Evolutionary conservation across 2,329 filamentous ascomycete genomes (phyloP), one percentile per base, ranked within the genome.

Genomic region (Hymenoscyphus albidus): DNA sequence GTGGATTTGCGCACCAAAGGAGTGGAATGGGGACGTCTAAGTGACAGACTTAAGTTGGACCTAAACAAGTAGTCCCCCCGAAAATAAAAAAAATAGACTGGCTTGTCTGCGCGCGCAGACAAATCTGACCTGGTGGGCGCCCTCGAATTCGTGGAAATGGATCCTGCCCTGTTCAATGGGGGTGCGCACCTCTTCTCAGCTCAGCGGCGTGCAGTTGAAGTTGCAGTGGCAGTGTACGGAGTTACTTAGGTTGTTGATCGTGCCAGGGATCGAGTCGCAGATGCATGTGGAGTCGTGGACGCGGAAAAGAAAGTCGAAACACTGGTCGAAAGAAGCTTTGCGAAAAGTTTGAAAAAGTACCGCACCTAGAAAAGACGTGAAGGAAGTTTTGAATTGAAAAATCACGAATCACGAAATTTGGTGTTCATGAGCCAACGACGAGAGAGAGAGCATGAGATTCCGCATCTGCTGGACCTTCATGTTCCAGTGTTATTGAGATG

Each of bases 331-430:
- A 51, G 40, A 27, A 39, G 35, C 32, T 40, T 56, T 48, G 13
- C 32, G 58, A 5, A 27, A 62, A 6, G 10, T 22, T 14, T 35
- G 51, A 61, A 66, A 57, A 62, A 27, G 61, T 66, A 27, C 27
- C 62, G 68, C 64, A 66, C 31, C 64, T 65, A 69, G 54, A 63
- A n/a, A 70, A 69, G 65, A 66, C 51, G 65, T 67, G 62, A 68
- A 65, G 58, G 35, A 16, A 22, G 59, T 59, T 59, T 42, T 56
- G 57, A 59, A 39, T 42, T 31, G 40, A 62, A 59, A 27, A 31
- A 35, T 35, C 35, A 35, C 35, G 35, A 7, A 35, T 40, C 16
- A 42, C 40, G n/a, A 27, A 44, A 54, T 44, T 56, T n/a, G 40
- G 22, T 48, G 54, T 18, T n/a, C 57, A 31, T 16, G 14, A n/a